Conservation (phyloP, 345 rosid species). For the Erysimum cheiranthoides region DNA sequence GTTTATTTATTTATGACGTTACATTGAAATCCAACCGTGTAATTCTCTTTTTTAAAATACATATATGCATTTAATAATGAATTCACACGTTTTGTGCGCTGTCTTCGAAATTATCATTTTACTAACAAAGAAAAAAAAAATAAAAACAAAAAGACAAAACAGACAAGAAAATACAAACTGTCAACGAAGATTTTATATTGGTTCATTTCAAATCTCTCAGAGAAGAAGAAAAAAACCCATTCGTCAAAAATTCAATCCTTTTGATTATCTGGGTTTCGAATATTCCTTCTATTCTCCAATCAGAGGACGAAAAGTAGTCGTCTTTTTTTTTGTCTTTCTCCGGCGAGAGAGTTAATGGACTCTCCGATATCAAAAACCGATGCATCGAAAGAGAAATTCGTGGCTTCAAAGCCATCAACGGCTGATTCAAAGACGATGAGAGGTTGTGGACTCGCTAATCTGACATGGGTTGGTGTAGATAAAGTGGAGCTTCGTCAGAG, state of each 20-base stretch:
- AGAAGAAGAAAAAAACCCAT: constrained; percentile 5
- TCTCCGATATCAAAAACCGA: constrained; percentile 25
- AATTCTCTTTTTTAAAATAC: not conserved
- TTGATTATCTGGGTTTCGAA: constrained; percentile 39
- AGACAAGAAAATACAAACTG: constrained; percentile 39
- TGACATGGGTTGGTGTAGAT: constrained; percentile 69
- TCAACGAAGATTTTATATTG: constrained; percentile 35
- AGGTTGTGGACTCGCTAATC: constrained; percentile 71
- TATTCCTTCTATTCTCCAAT: constrained; percentile 37
- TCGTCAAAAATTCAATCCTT: constrained; percentile 20
- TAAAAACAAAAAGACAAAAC: not conserved
- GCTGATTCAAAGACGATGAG: constrained; percentile 52
- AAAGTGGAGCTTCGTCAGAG: constrained; percentile 68
- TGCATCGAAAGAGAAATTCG: constrained; percentile 56
- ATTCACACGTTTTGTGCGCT: constrained; percentile 38
- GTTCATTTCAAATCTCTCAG: constrained; percentile 27
- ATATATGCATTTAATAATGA: constrained; percentile 2
- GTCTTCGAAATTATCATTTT: constrained; percentile 29
- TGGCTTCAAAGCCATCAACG: constrained; percentile 53
- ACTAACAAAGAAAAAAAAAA: not conserved
- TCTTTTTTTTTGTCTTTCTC: constrained; percentile 10
- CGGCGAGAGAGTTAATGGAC: constrained; percentile 41
- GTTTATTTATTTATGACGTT: constrained; percentile 8
- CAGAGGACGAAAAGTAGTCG: constrained; percentile 32
- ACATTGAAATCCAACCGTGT: constrained; percentile 40